These are phyloP conservation scores for Triglochin maritima DNA, from an alignment of 106 monocot genomes.

Conservation along the genomic window DNA sequence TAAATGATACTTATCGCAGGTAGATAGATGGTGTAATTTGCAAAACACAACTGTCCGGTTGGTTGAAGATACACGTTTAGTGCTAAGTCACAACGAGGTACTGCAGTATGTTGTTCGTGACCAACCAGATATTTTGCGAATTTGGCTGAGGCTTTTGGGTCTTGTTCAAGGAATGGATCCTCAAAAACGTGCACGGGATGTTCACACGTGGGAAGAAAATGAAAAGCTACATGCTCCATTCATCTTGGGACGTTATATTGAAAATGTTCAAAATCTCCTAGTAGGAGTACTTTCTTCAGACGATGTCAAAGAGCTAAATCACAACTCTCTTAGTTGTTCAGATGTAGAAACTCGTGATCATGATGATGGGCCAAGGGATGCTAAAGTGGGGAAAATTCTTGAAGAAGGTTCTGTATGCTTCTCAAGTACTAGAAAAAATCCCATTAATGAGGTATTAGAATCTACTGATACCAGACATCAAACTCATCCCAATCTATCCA, in stretches of 20 bases:
- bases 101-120: conserved; percentile 40
- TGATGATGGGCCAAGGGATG: conserved; percentile 20
- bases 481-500: conserved; percentile 18
- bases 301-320: conserved; percentile 12
- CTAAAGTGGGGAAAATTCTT: conserved; percentile 52
- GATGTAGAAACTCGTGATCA: conserved; percentile 17
- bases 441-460: background rate
- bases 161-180: conserved; percentile 78
- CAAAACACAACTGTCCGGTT: conserved; percentile 37
- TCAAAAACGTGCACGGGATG: conserved; percentile 53
- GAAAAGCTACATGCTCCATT: conserved; percentile 40
- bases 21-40: conserved; percentile 41
- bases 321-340: conserved; percentile 3
- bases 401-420: conserved; percentile 21
- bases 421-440: conserved; percentile 8
- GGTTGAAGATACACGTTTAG: conserved; percentile 62
- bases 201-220: conserved; percentile 63
- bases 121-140: conserved; percentile 44
- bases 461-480: conserved; percentile 1
- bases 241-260: conserved; percentile 39
- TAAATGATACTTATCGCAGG: conserved; percentile 35
- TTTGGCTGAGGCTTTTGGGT: conserved; percentile 55
- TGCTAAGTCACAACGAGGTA: conserved; percentile 60
- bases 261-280: conserved; percentile 46
- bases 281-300: conserved; percentile 47